These are phyloP conservation scores for Thalassiosira sp. DNA, from an alignment of 352 stramenopile genomes.

Conservation along the genomic window DNA sequence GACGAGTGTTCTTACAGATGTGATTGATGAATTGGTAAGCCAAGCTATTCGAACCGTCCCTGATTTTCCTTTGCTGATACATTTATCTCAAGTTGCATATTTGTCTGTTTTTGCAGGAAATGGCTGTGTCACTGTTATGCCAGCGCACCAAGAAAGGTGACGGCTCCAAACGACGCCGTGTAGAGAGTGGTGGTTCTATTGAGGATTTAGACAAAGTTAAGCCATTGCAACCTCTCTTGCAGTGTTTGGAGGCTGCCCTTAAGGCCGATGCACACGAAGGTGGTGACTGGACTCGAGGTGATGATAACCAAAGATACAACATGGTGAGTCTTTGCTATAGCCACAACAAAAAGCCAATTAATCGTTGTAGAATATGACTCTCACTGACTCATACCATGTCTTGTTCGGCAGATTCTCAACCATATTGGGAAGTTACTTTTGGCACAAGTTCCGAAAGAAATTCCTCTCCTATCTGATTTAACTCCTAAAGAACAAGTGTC, in stretches of 20 bases:
- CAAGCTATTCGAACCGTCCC: neutral
- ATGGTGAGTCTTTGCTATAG: slow-evolving; percentile 30
- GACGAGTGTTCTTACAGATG: slow-evolving; percentile 67
- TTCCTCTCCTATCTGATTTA: slow-evolving; percentile 38
- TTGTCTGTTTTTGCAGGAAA: slow-evolving; percentile 39
- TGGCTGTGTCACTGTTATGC: slow-evolving; percentile 54
- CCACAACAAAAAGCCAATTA: neutral
- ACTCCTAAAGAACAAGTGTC: slow-evolving; percentile 11
- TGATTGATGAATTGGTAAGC: slow-evolving; percentile 76
- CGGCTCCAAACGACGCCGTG: slow-evolving; percentile 38
- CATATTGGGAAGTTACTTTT: slow-evolving; percentile 75
- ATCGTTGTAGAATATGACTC: neutral
- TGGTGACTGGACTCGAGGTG: slow-evolving; percentile 76
- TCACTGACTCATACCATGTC: neutral
- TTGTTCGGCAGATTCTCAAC: slow-evolving; percentile 50
- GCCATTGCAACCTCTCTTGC: slow-evolving; percentile 68
- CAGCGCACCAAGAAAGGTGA: slow-evolving; percentile 54
- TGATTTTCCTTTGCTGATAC: neutral
- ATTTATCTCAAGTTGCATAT: slow-evolving; percentile 1
- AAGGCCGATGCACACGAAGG: slow-evolving; percentile 80
- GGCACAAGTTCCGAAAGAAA: slow-evolving; percentile 57
- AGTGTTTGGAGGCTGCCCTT: slow-evolving; percentile 72
- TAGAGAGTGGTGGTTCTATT: slow-evolving; percentile 14
- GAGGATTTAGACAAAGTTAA: slow-evolving; percentile 36
- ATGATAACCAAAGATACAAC: slow-evolving; percentile 74